Evolutionary conservation across 1,284 basidiomycete species (phyloP).

Genomic region (Cryptococcus sp.): DNA sequence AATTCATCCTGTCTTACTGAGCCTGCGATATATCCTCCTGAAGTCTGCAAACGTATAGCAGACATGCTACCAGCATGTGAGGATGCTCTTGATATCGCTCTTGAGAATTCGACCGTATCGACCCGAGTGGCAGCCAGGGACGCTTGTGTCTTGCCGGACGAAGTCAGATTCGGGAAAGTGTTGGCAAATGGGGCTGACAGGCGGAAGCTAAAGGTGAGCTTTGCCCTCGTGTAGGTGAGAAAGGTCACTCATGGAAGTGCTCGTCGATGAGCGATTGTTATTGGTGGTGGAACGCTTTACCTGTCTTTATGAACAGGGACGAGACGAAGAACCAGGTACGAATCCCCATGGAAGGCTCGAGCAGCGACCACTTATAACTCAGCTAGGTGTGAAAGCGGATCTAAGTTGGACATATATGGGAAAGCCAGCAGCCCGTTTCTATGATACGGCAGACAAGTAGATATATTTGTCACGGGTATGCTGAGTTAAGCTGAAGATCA

Average conservation of each 20-base stretch:
- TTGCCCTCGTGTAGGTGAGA: neutral
- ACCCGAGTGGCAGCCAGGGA: neutral
- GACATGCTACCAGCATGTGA: neutral
- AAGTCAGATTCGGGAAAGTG: neutral
- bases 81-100: neutral
- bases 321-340: constrained; percentile 5
- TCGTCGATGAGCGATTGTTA: constrained; percentile 4
- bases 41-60: neutral
- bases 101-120: neutral
- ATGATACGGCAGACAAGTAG: neutral
- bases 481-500: neutral
- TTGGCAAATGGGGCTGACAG: constrained; percentile 2
- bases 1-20: neutral
- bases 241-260: neutral
- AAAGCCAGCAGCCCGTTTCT: neutral
- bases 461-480: no score
- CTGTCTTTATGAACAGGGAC: constrained; percentile 5
- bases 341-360: neutral
- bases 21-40: neutral
- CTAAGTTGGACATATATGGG: constrained; percentile 6
- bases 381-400: constrained; percentile 7
- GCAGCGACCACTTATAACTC: neutral
- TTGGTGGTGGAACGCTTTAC: constrained; percentile 6
- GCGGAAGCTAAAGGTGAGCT: neutral
- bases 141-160: neutral